Evolutionary conservation across 2,329 filamentous ascomycete genomes (phyloP), one percentile per base, ranked within the genome.

Genomic region (Coleophoma crateriformis): DNA sequence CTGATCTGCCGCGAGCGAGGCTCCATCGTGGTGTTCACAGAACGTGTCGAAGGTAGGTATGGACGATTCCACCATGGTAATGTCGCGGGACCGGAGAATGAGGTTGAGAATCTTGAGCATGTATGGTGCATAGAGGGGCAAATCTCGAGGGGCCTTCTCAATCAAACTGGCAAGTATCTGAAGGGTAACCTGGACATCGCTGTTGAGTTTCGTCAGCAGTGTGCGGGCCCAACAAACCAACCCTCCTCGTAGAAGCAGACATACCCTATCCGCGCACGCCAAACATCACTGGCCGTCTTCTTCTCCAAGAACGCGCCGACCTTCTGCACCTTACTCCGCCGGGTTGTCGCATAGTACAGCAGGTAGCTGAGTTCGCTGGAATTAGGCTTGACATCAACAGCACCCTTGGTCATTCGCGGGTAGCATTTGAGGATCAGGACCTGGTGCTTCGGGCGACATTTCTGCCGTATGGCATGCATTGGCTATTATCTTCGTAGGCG

Each of bases 401-500:
- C 85, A 46, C 89, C 90, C 72, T 96, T 97, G 57, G 88, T 88
- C 56, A 88, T 91, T 60, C 87, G 87, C 38, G 94, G 94, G 69
- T 96, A 99, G 76, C 92, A 97, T 74, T 96, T 96, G 58, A 96
- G 81, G 58, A 96, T 86, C 54, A 97, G 77, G 60, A 96, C 88
- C 78, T 97, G 92, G 73, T 99, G 94, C 76, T 96, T 97, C 27
- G 94, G 92, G 53, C 92, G 89, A 70, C 81, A 84, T 69, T 76
- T 82, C 63, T 84, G 77, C 69, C 81, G 76, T 55, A 85, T 75
- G 64, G 81, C 76, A 64, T 85, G 77, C 82, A 86, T 86, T 64
- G 58, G 59, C 53, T 58, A 54, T 54, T 49, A 46, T 43, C 41
- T 43, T 14, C n/a, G 41, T 7, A 7, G 27, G 15, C 10, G 12